Conservation (phyloP, 129 eudicot genomes). For the Flaveria linearis region DNA sequence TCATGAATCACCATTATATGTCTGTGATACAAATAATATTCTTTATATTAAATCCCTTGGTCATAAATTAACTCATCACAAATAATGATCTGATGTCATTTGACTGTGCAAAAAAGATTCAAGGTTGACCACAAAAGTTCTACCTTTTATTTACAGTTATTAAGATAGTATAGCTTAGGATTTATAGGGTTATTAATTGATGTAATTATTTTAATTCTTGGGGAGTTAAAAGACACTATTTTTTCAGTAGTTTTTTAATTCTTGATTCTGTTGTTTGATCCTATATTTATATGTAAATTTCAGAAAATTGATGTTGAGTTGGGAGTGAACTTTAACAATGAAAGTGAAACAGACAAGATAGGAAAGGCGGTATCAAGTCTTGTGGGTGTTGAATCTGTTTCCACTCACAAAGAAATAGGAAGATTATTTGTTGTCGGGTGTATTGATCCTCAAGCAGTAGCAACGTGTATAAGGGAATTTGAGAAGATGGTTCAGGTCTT, state of each 20-base stretch:
- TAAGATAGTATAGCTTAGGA: background rate
- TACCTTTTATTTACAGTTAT: background rate
- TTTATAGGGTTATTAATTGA: background rate
- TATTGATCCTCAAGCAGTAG: constrained; percentile 18
- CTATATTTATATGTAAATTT: background rate
- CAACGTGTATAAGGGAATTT: background rate
- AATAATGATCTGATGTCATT: background rate
- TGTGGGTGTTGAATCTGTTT: constrained; percentile 12
- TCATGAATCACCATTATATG: background rate
- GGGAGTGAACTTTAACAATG: background rate
- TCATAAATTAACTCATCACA: background rate
- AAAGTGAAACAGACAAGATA: constrained; percentile 6
- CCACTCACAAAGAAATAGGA: background rate
- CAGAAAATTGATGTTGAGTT: constrained; percentile 6
- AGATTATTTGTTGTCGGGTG: constrained; percentile 6
- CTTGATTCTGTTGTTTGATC: background rate
- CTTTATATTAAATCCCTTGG: background rate
- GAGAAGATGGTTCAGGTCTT: constrained; percentile 12
- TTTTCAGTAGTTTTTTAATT: background rate
- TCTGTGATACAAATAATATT: background rate
- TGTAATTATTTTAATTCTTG: background rate
- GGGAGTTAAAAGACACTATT: background rate
- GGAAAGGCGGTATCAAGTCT: constrained; percentile 15
- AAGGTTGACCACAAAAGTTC: background rate
- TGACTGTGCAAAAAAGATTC: background rate